Evolutionary conservation across 2,329 filamentous ascomycete genomes (phyloP).

Genomic region (Teratosphaeria pseudoeucalypti): DNA sequence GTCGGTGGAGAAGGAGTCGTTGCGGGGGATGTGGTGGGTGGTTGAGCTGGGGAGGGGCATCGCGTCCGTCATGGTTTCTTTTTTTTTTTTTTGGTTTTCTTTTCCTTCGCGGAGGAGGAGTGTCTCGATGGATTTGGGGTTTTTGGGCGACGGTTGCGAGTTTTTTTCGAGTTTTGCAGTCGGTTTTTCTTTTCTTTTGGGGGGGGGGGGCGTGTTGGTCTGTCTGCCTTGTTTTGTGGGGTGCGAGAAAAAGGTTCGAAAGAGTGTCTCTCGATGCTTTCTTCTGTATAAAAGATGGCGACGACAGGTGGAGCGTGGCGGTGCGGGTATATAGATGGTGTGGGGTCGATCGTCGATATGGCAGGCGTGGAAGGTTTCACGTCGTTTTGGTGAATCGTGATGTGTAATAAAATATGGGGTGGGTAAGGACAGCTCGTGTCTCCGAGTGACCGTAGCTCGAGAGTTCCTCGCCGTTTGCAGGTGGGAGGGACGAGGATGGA

Average conservation of each 20-base stretch:
- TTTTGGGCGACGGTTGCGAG: neutral
- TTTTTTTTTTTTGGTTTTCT: no score
- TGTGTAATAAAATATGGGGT: neutral
- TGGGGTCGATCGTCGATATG: neutral
- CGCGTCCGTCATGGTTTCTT: conserved; percentile 21
- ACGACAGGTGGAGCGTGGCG: neutral
- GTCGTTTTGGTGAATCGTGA: neutral
- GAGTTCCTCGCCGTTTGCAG: neutral
- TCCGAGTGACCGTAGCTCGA: neutral
- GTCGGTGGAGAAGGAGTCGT: conserved; percentile 27
- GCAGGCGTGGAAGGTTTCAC: neutral
- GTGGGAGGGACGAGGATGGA: neutral
- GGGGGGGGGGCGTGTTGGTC: neutral
- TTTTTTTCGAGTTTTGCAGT: neutral
- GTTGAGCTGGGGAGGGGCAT: conserved; percentile 21
- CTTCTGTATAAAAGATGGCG: neutral
- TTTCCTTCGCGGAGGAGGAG: no score
- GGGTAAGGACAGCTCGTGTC: neutral
- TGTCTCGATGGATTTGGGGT: no score
- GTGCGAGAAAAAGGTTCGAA: neutral
- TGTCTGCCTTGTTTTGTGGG: neutral
- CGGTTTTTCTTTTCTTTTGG: neutral
- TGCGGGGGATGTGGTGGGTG: conserved; percentile 18
- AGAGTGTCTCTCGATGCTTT: neutral
- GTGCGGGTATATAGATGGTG: neutral